Base-by-base conservation (phyloP, 2,329 filamentous ascomycete species). In the Fusarium papillatum region DNA sequence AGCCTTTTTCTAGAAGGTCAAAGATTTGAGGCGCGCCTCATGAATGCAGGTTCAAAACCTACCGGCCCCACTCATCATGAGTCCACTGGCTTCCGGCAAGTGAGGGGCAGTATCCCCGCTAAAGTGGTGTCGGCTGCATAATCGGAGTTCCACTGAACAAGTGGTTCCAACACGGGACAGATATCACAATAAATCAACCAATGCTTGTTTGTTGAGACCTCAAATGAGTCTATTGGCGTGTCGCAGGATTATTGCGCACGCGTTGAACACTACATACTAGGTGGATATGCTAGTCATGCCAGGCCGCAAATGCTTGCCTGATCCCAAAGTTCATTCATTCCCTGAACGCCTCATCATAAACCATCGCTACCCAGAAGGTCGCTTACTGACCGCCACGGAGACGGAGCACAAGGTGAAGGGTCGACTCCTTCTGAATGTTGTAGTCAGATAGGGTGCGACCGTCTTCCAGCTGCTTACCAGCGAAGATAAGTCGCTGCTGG, bases 341-440 rank as follows among this genome's bases (percentile, higher is more conserved):
- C 80, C 76, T 29, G 62, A 81, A 81, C 81, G 76, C 81, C 77
- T 93, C 88, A 93, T 94, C 79, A 93, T 92, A 77, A 94, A 93
- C 71, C 72, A 68, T 68, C 62, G 64, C 71, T 71, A 55, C 43
- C 59, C 53, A 17, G 46, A 31, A 66, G 53, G 55, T 66, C 63
- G 31, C 69, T 76, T 82, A 84, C 80, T 84, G 83, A 90, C 95
- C 95, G 87, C 95, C 95, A 87, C 95, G 95, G n/a, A 97, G 94
- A 86, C 95, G 94, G 64, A 97, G 93, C 71, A 97, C 95, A 64
- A 97, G 87, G 82, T 97, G 95, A 13, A 97, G 92, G 4, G 95
- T 97, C 0, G 90, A 93, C 85, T 98, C 95, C 89, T 98, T 98
- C 87, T 98, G 96, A 72, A 98, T 98, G 88, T 98, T 98, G 90